Evolutionary conservation across 192 early-diverging fungal genomes (phyloP), one percentile per base, ranked within the genome.

Genomic region (Diversispora eburnea): DNA sequence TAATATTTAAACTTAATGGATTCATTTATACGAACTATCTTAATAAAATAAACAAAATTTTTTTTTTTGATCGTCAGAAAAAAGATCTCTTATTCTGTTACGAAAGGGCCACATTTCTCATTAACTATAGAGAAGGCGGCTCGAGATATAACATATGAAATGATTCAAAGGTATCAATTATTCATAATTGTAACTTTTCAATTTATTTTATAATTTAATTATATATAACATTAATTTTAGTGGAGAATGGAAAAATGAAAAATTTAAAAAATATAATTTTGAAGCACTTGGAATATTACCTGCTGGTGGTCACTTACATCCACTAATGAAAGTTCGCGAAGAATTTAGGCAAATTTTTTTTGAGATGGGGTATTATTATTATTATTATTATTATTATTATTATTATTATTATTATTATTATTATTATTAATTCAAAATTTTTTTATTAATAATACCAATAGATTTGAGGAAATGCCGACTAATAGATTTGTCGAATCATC

Each of bases 251-350:
- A 95, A 98, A 84, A 88, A 75, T 13, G 88, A 88, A n/a, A 84
- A 88, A 62, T 98, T 99, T 87, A 99, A 99, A 84, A 92, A 93
- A 80, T 99, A 98, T 88, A 99, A 99, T 87, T 98, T 99, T 88
- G 89, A 93, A 76, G 91, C 94, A 25, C 80, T 82, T 55, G 96
- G 98, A 77, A 79, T 93, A 73, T 84, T 84, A 55, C 94, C 94
- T 19, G 76, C 77, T 54, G 91, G 90, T 58, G 98, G 98, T 9
- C 90, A 95, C 72, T 85, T 99, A 73, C 98, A 99, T 78, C 98
- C 98, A 72, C 86, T 99, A 67, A 91, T 99, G 91, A 99, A 99
- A 81, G 95, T 98, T 67, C 92, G 97, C 64, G 95, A 98, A 77
- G 98, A 99, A 84, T 97, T 98, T 87, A 87, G 97, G 42, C 90